Evolutionary conservation across 352 stramenopile genomes (phyloP).

Genomic region (Elongisporangium undulatum): DNA sequence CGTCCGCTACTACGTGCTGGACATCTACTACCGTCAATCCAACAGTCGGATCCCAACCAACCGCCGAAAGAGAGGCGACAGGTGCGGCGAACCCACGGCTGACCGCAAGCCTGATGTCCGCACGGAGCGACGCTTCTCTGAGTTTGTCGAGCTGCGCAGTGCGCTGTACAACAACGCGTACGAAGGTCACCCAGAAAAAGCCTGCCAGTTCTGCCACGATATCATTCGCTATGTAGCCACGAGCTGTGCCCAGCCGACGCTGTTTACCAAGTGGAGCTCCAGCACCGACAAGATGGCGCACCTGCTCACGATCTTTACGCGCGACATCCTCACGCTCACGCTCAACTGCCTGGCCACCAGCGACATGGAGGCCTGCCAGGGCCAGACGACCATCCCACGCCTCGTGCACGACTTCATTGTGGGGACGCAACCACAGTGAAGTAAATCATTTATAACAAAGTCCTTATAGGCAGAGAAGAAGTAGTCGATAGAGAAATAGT

Average conservation of each 20-base stretch:
- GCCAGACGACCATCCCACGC: constrained; percentile 21
- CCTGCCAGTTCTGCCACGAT: constrained; percentile 22
- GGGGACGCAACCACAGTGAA: constrained; percentile 3
- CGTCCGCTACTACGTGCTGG: constrained; percentile 46
- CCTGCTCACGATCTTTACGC: constrained; percentile 4
- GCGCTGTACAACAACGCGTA: constrained; percentile 21
- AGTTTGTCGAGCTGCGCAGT: constrained; percentile 14
- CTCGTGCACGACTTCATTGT: constrained; percentile 27
- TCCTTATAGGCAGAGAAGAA: background rate
- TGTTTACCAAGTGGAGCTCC: background rate
- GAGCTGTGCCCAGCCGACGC: constrained; percentile 10
- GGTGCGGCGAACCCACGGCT: background rate
- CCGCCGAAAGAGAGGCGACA: background rate
- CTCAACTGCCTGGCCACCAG: constrained; percentile 12
- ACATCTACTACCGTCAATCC: constrained; percentile 48
- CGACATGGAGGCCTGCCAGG: constrained; percentile 12
- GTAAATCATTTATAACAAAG: background rate
- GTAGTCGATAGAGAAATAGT: background rate
- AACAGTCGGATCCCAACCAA: constrained; percentile 40
- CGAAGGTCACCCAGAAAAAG: constrained; percentile 13
- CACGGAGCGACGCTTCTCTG: constrained; percentile 15
- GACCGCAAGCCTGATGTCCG: constrained; percentile 8
- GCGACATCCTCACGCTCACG: constrained; percentile 19
- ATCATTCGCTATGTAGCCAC: constrained; percentile 20
- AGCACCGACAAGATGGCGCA: background rate